Conservation (phyloP, 2,329 filamentous ascomycete genomes). For the Aspergillus hortae region DNA sequence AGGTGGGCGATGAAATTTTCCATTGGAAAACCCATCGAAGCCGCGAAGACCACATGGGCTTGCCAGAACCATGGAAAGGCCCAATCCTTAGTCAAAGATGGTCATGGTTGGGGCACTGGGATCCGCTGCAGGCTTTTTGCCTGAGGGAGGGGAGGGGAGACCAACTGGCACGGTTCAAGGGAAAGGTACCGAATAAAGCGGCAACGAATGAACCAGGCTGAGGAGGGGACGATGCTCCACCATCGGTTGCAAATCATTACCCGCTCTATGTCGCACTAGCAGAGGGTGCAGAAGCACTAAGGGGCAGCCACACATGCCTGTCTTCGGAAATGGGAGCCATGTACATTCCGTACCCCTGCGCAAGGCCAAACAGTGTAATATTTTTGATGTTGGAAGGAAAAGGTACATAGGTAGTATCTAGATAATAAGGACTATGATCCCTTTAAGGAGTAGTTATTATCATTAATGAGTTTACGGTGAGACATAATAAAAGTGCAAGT, state of each 20-base stretch:
- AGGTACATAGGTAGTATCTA: too few relatives aligned
- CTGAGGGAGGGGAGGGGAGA: background rate
- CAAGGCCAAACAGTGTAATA: background rate
- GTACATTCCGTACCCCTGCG: conserved; percentile 3
- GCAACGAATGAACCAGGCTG: conserved; percentile 12
- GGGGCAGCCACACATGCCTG: conserved; percentile 9
- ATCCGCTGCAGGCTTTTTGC: conserved; percentile 3
- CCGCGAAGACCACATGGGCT: conserved; percentile 7
- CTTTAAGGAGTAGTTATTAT: background rate
- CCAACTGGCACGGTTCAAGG: conserved; percentile 18
- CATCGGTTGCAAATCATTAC: conserved; percentile 21
- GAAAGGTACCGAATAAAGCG: conserved; percentile 13
- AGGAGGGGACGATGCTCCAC: conserved; percentile 6
- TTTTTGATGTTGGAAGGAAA: too few relatives aligned
- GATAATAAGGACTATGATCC: too few relatives aligned
- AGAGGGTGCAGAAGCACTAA: background rate
- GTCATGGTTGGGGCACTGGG: conserved; percentile 7
- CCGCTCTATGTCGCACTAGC: conserved; percentile 15
- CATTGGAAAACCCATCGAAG: conserved; percentile 13
- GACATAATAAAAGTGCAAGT: background rate
- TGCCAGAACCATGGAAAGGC: conserved; percentile 3
- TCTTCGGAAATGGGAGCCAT: conserved; percentile 19
- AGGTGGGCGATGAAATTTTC: conserved; percentile 10
- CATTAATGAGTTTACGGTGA: background rate
- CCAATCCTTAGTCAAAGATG: conserved; percentile 1